Conservation (phyloP, 495 filamentous ascomycete genomes). For the Neurospora pannonica region DNA sequence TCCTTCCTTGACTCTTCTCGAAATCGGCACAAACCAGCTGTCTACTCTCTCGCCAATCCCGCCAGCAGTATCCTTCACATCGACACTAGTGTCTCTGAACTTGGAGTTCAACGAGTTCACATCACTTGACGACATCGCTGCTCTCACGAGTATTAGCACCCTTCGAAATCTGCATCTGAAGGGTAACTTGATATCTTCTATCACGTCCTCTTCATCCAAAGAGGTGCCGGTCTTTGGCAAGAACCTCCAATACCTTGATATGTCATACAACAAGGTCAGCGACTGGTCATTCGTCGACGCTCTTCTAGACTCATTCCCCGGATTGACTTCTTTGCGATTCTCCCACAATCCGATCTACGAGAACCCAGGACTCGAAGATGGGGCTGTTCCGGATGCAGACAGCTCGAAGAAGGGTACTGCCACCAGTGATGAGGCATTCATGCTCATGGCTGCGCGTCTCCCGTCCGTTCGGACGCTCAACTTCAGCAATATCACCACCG, state of each 20-base stretch:
- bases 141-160: slow-evolving; percentile 46
- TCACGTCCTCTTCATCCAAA: slow-evolving; percentile 12
- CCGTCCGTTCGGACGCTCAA: slow-evolving; percentile 61
- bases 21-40: slow-evolving; percentile 39
- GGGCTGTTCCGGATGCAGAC: slow-evolving; percentile 8
- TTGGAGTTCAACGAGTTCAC: slow-evolving; percentile 70
- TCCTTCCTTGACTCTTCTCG: slow-evolving; percentile 48
- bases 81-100: slow-evolving; percentile 46
- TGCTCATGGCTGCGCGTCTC: slow-evolving; percentile 77
- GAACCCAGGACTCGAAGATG: slow-evolving; percentile 34
- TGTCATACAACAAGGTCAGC: slow-evolving; percentile 70
- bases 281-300: slow-evolving; percentile 62
- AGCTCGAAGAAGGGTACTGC: slow-evolving; percentile 20
- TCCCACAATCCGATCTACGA: slow-evolving; percentile 77
- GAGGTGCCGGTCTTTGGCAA: slow-evolving; percentile 19
- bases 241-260: slow-evolving; percentile 56
- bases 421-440: slow-evolving; percentile 57
- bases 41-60: slow-evolving; percentile 30
- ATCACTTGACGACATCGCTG: slow-evolving; percentile 46
- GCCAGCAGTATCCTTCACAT: slow-evolving; percentile 35
- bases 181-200: slow-evolving; percentile 40
- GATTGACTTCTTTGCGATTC: slow-evolving; percentile 61
- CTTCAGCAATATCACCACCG: slow-evolving; percentile 58
- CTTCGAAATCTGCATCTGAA: slow-evolving; percentile 56
- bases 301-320: slow-evolving; percentile 56